phyloP scores from a whole-genome alignment of 306 rosid species.

The Quercus mongolica region DNA sequence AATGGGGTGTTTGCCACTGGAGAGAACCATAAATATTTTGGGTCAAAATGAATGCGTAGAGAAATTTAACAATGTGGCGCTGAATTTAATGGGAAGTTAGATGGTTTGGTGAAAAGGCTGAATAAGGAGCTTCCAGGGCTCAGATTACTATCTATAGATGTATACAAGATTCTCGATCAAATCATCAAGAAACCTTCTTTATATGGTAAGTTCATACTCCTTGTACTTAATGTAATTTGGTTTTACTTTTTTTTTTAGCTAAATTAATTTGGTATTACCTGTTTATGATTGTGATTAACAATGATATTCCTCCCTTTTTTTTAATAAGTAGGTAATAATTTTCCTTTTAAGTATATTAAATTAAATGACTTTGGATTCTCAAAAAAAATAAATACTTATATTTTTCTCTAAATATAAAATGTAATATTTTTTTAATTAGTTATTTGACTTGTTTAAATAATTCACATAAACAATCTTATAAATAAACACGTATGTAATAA shows the following conservation, averaged over 20 bases:
- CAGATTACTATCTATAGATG: slow-evolving; percentile 11
- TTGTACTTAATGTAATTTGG: not conserved
- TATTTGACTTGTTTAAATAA: too few relatives aligned
- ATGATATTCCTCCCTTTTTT: too few relatives aligned
- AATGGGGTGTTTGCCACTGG: slow-evolving; percentile 84
- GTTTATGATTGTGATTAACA: too few relatives aligned
- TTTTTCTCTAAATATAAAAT: too few relatives aligned
- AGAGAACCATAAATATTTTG: slow-evolving; percentile 50
- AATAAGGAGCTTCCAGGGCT: slow-evolving; percentile 36
- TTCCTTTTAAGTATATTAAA: too few relatives aligned
- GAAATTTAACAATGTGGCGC: slow-evolving; percentile 36
- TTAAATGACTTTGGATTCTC: too few relatives aligned
- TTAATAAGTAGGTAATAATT: too few relatives aligned
- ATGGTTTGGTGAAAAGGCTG: slow-evolving; percentile 16
- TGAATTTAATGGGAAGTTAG: slow-evolving; percentile 41
- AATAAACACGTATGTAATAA: too few relatives aligned
- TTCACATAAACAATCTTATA: too few relatives aligned
- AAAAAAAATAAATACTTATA: too few relatives aligned
- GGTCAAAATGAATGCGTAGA: slow-evolving; percentile 22
- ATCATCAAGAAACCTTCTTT: slow-evolving; percentile 34
- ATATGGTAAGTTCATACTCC: slow-evolving; percentile 26
- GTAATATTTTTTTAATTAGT: too few relatives aligned
- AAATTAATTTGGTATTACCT: not conserved
- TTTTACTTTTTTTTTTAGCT: not conserved
- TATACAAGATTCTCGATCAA: slow-evolving; percentile 10